These are phyloP conservation scores for Penicillium olsonii DNA, from an alignment of 2,329 filamentous ascomycete species.

Conservation along the genomic window DNA sequence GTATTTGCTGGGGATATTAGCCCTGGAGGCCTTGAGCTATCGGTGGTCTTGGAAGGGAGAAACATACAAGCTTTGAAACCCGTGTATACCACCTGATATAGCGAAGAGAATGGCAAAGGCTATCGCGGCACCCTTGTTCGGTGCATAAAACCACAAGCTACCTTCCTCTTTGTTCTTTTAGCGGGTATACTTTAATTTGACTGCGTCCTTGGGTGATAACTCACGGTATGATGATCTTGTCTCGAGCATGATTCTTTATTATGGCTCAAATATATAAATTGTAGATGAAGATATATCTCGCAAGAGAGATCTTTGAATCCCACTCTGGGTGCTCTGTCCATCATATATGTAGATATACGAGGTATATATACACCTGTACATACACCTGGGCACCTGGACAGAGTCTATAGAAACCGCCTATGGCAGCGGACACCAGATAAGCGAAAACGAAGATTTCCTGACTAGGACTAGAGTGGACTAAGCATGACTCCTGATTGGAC, in stretches of 20 bases:
- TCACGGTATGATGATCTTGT: slow-evolving; percentile 30
- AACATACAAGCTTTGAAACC: slow-evolving; percentile 41
- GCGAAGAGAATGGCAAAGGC: slow-evolving; percentile 44
- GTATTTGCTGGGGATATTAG: slow-evolving; percentile 31
- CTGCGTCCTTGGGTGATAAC: slow-evolving; percentile 4
- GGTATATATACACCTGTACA: background rate
- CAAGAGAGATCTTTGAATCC: background rate
- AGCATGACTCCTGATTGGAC: background rate
- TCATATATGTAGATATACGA: no score
- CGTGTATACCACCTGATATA: slow-evolving; percentile 39
- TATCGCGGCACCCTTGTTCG: slow-evolving; percentile 44
- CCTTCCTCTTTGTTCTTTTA: slow-evolving; percentile 30
- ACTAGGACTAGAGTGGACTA: background rate
- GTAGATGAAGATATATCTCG: background rate
- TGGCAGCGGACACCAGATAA: background rate
- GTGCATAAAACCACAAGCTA: slow-evolving; percentile 44
- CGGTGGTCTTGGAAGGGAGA: no score
- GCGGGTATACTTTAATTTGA: background rate
- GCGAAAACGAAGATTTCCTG: slow-evolving; percentile 9
- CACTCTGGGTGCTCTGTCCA: no score
- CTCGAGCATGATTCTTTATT: slow-evolving; percentile 24
- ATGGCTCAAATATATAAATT: no score
- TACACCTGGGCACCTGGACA: no score
- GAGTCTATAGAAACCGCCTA: no score
- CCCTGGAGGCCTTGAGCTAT: no score